These are phyloP conservation scores for Cynara cardunculus DNA, from an alignment of 129 eudicot species.

Conservation along the genomic window DNA sequence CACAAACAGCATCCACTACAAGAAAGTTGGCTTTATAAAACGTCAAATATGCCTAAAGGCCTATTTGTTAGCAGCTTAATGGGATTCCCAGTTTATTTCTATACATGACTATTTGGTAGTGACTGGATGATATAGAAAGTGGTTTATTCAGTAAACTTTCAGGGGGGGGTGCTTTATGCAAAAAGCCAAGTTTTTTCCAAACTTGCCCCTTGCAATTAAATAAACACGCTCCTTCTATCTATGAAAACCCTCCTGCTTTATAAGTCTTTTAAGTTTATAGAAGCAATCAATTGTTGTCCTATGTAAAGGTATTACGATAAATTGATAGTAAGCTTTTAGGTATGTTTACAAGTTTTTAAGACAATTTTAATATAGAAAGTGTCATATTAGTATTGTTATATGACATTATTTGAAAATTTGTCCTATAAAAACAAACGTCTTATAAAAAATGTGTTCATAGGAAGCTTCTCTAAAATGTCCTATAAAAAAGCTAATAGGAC, in stretches of 20 bases:
- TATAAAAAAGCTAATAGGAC: background rate
- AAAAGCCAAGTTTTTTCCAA: too few species aligned
- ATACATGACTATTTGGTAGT: too few species aligned
- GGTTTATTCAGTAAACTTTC: too few species aligned
- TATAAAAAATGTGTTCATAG: background rate
- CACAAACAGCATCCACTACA: background rate
- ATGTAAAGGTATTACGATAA: background rate
- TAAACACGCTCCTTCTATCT: too few species aligned
- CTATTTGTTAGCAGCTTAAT: too few species aligned
- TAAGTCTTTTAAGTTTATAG: background rate
- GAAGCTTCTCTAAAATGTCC: background rate
- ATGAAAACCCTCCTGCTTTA: too few species aligned
- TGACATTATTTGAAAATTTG: background rate
- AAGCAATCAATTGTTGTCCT: background rate
- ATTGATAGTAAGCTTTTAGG: background rate
- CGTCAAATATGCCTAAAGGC: background rate
- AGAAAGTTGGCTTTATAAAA: background rate
- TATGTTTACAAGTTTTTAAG: background rate
- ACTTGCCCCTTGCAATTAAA: too few species aligned
- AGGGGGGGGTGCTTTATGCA: too few species aligned
- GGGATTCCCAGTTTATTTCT: too few species aligned
- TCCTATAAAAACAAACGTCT: background rate
- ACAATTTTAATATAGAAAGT: background rate
- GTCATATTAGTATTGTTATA: background rate
- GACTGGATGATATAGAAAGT: too few species aligned